Percentiles rank a stretch among this genome's conserved stretches.
These are phyloP conservation scores for Penicillium manginii DNA, from an alignment of 495 filamentous ascomycete genomes.

Conservation along the genomic window DNA sequence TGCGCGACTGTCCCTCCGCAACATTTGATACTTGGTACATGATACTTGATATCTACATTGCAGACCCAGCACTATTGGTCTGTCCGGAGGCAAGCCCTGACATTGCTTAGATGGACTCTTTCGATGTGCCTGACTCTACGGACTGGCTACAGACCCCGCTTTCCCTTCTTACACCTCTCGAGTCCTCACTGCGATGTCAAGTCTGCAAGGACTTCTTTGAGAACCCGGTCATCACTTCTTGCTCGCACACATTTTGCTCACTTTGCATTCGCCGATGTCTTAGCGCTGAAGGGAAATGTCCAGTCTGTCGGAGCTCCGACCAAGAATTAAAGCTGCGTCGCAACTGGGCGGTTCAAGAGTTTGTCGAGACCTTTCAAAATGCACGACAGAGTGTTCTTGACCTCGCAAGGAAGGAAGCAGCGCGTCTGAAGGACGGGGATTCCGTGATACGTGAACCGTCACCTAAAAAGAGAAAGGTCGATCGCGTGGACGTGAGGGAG, in stretches of 20 bases:
- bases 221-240: slow-evolving; percentile 91
- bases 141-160: slow-evolving; percentile 90
- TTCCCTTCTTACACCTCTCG: slow-evolving; percentile 70
- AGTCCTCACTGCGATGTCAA: slow-evolving; percentile 87
- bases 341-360: slow-evolving; percentile 81
- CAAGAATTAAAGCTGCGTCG: slow-evolving; percentile 82
- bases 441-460: slow-evolving; percentile 19
- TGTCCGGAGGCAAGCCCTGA: not conserved
- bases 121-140: slow-evolving; percentile 81
- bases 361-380: slow-evolving; percentile 76
- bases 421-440: slow-evolving; percentile 22
- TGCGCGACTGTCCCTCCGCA: slow-evolving; percentile 6
- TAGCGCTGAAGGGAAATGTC: slow-evolving; percentile 80
- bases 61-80: not conserved
- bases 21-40: not conserved
- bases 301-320: slow-evolving; percentile 73
- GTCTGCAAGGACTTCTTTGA: slow-evolving; percentile 97
- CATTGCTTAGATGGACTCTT: slow-evolving; percentile 45
- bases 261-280: slow-evolving; percentile 88
- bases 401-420: slow-evolving; percentile 54
- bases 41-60: not conserved
- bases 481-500: slow-evolving; percentile 31
- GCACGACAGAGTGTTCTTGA: slow-evolving; percentile 64
- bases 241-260: slow-evolving; percentile 96
- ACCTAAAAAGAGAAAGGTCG: slow-evolving; percentile 50